Percentiles rank a stretch among this genome's conserved stretches.
phyloP scores from a whole-genome alignment of 352 stramenopile genomes.

The Hyaloperonospora brassicae region DNA sequence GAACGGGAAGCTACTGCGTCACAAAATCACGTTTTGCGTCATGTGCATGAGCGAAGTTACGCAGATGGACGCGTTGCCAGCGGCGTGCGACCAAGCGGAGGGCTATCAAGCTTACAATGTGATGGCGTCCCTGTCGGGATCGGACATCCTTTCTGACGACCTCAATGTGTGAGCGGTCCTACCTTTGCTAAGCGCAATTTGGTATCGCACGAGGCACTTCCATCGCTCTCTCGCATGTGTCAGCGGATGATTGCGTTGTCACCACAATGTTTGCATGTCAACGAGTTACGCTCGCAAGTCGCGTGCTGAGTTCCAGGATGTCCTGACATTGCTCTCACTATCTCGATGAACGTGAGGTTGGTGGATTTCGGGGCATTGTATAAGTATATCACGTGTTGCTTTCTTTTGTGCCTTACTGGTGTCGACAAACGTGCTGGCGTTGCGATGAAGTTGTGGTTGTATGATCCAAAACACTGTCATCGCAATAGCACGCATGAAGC shows the following conservation, averaged over 20 bases:
- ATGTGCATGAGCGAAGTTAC: slow-evolving; percentile 32
- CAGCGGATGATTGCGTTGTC: neutral
- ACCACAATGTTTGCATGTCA: neutral
- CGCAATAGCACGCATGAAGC: no score
- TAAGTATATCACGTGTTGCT: no score
- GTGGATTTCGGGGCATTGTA: no score
- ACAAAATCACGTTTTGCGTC: slow-evolving; percentile 32
- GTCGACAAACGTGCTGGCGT: no score
- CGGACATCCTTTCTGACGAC: slow-evolving; percentile 25
- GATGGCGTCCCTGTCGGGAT: slow-evolving; percentile 27
- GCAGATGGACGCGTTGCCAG: slow-evolving; percentile 22
- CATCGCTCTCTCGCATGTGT: neutral
- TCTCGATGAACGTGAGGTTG: no score
- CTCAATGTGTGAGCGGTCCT: slow-evolving; percentile 5
- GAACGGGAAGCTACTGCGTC: slow-evolving; percentile 19
- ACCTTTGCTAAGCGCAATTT: no score
- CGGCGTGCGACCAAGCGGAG: slow-evolving; percentile 22
- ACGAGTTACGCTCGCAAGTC: neutral
- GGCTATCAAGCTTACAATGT: slow-evolving; percentile 31
- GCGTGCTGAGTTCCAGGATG: no score
- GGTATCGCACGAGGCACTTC: no score
- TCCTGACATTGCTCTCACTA: no score
- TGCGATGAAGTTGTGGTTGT: no score
- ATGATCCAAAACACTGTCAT: no score
- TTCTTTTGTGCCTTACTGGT: no score